phyloP scores from a whole-genome alignment of 306 rosid genomes.

The Senna siamea region DNA sequence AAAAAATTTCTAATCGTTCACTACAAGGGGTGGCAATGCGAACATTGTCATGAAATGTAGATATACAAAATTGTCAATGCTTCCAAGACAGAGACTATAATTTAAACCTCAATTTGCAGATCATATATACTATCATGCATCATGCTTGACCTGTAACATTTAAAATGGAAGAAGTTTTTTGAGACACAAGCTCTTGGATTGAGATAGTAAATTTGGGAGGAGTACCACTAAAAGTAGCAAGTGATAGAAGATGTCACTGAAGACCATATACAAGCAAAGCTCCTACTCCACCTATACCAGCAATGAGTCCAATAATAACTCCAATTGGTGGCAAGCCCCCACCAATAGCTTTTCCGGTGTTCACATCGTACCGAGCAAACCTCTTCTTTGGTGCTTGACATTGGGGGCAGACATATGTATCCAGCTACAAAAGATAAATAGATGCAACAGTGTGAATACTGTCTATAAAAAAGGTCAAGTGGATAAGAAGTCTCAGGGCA shows the following conservation, averaged over 20 bases:
- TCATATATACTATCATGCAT: constrained; percentile 34
- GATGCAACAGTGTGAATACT: neutral
- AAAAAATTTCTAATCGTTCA: too few species aligned
- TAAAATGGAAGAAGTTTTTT: constrained; percentile 22
- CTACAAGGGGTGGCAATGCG: too few species aligned
- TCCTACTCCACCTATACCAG: constrained; percentile 84
- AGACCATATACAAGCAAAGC: constrained; percentile 97
- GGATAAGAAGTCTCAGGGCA: neutral
- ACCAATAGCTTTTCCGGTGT: constrained; percentile 80
- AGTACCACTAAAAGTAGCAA: constrained; percentile 5
- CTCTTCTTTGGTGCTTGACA: constrained; percentile 94
- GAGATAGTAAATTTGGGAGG: constrained; percentile 16
- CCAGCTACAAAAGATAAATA: constrained; percentile 59
- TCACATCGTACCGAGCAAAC: constrained; percentile 81
- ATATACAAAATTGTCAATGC: neutral
- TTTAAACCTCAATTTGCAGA: constrained; percentile 22
- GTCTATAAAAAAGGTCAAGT: neutral
- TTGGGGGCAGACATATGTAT: constrained; percentile 78
- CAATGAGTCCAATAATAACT: constrained; percentile 81
- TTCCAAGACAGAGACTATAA: neutral
- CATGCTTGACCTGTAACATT: constrained; percentile 25
- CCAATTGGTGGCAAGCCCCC: constrained; percentile 93
- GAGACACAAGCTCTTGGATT: constrained; percentile 6
- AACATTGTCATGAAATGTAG: too few species aligned
- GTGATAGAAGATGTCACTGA: constrained; percentile 56